Percentiles rank a stretch among this genome's conserved stretches.
Evolutionary conservation across 345 rosid genomes (phyloP).

Genomic region (Eucalyptus curtisii): DNA sequence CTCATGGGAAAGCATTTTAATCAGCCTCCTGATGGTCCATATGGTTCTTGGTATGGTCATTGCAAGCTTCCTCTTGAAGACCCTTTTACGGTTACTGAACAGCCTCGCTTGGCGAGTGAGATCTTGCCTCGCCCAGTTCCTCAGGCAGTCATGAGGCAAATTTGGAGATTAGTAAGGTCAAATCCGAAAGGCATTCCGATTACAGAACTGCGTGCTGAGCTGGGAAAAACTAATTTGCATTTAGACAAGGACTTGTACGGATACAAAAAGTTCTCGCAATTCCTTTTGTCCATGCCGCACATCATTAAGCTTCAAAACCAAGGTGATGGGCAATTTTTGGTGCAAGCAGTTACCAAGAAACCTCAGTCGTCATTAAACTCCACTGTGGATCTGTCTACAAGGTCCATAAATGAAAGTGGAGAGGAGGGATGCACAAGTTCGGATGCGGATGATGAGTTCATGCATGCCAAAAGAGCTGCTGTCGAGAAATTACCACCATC

Average conservation of each 20-base stretch:
- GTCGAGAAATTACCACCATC: background rate
- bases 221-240: constrained; percentile 17
- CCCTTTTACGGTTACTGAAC: constrained; percentile 36
- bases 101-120: constrained; percentile 5
- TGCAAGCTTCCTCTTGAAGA: constrained; percentile 50
- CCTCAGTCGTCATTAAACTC: constrained; percentile 13
- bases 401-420: background rate
- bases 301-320: constrained; percentile 27
- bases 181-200: constrained; percentile 46
- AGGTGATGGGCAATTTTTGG: constrained; percentile 24
- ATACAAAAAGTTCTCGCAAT: constrained; percentile 35
- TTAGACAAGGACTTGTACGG: constrained; percentile 58
- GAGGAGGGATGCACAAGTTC: background rate
- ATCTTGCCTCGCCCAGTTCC: constrained; percentile 25
- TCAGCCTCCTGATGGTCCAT: constrained; percentile 93
- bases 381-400: background rate
- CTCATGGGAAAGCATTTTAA: constrained; percentile 49
- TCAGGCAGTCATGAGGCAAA: constrained; percentile 27
- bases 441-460: background rate
- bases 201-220: constrained; percentile 39
- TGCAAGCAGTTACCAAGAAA: constrained; percentile 11
- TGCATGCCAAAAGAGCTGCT: background rate
- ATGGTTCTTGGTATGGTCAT: constrained; percentile 89
- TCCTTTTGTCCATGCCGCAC: constrained; percentile 60
- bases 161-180: constrained; percentile 27